Conservation (phyloP, 768 basidiomycete genomes). For the Aureoboletus auriporus region DNA sequence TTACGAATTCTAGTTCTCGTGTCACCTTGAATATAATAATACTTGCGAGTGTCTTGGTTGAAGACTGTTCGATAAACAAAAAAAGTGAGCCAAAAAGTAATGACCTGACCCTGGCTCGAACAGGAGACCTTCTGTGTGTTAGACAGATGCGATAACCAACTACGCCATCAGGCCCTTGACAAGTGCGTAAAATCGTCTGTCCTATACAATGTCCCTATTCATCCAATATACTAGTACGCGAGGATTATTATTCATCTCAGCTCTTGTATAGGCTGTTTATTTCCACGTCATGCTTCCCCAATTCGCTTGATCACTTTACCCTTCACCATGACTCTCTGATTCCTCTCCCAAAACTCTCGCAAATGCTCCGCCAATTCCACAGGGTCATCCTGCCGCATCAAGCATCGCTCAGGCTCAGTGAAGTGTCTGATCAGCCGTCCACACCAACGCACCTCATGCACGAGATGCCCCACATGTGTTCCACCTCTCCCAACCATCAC, state of each 20-base stretch:
- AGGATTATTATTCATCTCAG: no score
- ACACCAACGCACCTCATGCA: slow-evolving; percentile 73
- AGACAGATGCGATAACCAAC: slow-evolving; percentile 80
- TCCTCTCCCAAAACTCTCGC: slow-evolving; percentile 88
- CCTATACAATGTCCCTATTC: no score
- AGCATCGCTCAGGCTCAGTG: background rate
- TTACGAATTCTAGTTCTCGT: background rate
- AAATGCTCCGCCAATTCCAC: slow-evolving; percentile 72
- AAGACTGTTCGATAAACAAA: background rate
- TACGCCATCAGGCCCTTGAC: slow-evolving; percentile 27
- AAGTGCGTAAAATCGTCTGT: no score
- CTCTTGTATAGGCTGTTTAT: no score
- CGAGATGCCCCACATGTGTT: slow-evolving; percentile 75
- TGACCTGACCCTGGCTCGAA: slow-evolving; percentile 55
- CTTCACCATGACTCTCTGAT: slow-evolving; percentile 68
- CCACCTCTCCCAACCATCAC: slow-evolving; percentile 58
- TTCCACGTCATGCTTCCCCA: slow-evolving; percentile 37
- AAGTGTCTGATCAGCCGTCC: no score
- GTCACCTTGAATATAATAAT: no score
- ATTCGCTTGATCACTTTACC: slow-evolving; percentile 47
- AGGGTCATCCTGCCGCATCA: slow-evolving; percentile 71
- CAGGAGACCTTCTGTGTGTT: slow-evolving; percentile 74
- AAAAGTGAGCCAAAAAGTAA: background rate
- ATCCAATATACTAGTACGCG: no score
- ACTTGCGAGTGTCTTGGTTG: no score